A percentile compares a stretch with the other conserved stretches of the same genome.
phyloP scores from a whole-genome alignment of 2,329 filamentous ascomycete species.

The Sphaerulina populicola region DNA sequence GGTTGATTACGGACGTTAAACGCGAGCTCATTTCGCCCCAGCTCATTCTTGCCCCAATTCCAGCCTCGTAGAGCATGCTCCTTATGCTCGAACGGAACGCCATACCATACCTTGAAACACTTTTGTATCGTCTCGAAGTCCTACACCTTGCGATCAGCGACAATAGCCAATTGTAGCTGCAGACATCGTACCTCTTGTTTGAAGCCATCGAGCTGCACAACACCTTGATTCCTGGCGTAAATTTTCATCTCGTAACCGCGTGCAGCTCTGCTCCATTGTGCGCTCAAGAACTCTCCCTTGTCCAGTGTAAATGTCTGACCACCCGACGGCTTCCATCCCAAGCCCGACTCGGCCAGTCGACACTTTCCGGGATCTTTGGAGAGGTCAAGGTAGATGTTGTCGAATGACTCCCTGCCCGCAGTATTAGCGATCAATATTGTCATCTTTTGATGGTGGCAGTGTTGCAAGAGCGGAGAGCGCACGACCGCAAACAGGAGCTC shows the following conservation, averaged over 20 bases:
- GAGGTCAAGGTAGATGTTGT: constrained; percentile 92
- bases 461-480: not conserved
- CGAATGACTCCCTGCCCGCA: constrained; percentile 68
- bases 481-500: not conserved
- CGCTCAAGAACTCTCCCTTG: constrained; percentile 70
- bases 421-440: not conserved
- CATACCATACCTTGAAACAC: constrained; percentile 97
- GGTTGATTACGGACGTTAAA: constrained; percentile 97
- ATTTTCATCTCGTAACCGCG: constrained; percentile 93
- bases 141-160: constrained; percentile 35
- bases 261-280: constrained; percentile 90
- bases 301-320: constrained; percentile 93
- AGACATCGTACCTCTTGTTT: constrained; percentile 60
- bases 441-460: not conserved
- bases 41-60: constrained; percentile 99
- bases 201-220: constrained; percentile 93
- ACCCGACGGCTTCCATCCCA: constrained; percentile 90
- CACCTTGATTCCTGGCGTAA: constrained; percentile 68
- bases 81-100: constrained; percentile 79
- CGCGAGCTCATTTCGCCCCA: constrained; percentile 84
- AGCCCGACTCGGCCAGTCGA: constrained; percentile 84
- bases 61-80: constrained; percentile 93
- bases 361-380: constrained; percentile 89
- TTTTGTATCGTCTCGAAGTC: constrained; percentile 86
- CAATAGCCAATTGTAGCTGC: constrained; percentile 5